phyloP scores from a whole-genome alignment of 768 basidiomycete genomes.

The Psilocybe sp. region DNA sequence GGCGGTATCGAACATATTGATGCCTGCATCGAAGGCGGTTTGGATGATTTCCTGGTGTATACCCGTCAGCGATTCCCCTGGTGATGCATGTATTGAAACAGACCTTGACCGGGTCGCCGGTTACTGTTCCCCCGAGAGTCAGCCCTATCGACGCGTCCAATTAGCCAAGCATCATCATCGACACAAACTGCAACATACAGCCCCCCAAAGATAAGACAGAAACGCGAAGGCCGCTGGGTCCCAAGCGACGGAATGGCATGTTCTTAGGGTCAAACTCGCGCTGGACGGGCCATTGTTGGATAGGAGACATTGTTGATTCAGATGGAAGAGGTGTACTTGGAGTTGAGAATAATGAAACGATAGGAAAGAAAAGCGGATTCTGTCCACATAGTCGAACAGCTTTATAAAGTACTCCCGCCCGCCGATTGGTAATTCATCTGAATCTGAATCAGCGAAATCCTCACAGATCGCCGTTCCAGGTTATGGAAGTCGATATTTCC shows the following conservation, averaged over 20 bases:
- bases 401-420: no score
- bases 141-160: slow-evolving; percentile 31
- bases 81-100: neutral
- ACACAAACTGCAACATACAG: slow-evolving; percentile 33
- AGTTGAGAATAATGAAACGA: no score
- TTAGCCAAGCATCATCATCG: neutral
- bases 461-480: no score
- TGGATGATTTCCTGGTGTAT: slow-evolving; percentile 64
- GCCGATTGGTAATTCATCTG: no score
- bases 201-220: slow-evolving; percentile 69
- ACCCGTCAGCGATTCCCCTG: neutral
- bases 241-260: slow-evolving; percentile 60
- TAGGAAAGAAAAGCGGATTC: no score
- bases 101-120: slow-evolving; percentile 68
- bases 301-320: slow-evolving; percentile 8
- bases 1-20: slow-evolving; percentile 71
- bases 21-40: slow-evolving; percentile 66
- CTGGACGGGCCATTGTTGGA: slow-evolving; percentile 23
- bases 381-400: no score
- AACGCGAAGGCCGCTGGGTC: slow-evolving; percentile 61
- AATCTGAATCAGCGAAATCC: no score
- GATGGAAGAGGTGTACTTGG: neutral
- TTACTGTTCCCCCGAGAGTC: slow-evolving; percentile 57
- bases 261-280: slow-evolving; percentile 48
- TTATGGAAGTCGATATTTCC: no score